Base-by-base conservation (phyloP, 495 filamentous ascomycete genomes). In the Annulohypoxylon moriforme region DNA sequence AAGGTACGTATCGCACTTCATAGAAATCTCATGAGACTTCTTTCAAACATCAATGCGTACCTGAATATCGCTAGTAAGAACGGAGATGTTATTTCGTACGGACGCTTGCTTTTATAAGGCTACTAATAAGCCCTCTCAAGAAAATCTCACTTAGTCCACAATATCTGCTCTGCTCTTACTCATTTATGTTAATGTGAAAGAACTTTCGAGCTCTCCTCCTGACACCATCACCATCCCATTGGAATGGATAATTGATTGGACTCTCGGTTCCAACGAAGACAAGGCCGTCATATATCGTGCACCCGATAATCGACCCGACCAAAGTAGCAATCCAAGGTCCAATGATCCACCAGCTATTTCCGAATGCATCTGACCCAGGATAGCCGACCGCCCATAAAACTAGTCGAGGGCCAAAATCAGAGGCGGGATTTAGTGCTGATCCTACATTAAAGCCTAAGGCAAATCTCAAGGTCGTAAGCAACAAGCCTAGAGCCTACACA, bases 221-320 rank as follows among this genome's bases (percentile, higher is more conserved):
- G 27, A 65, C 3, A n/a, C n/a, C n/a, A n/a, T n/a, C n/a, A n/a
- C n/a, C n/a, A 9, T 42, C 55, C 4, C 36, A 53, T 62, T 79
- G 76, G 57, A 74, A 60, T 5, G 79, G 82, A 67, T 85, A 85
- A 63, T 87, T 86, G 44, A 87, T 79, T 2, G 84, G 85, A 14
- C 82, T 84, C 75, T 86, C 85, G 1, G 83, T 77, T 31, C 85
- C 85, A 18, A 82, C 84, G 59, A 87, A 89, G 49, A 88, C 81
- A 47, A 87, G 79, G 42, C 85, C 79, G 63, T 88, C 86, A 60
- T 89, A 89, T 47, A 87, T 40, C 53, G 79, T 81, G 3, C 74
- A 83, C 4, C 86, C 86, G 16, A 81, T 70, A 31, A 85, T 74
- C 0, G 79, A 80, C 1, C 86, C 86, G 14, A 74, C 68, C 9